Evolutionary conservation across 805 yeast species (phyloP), one percentile per base, ranked within the genome.

Genomic region (Candida anglica): DNA sequence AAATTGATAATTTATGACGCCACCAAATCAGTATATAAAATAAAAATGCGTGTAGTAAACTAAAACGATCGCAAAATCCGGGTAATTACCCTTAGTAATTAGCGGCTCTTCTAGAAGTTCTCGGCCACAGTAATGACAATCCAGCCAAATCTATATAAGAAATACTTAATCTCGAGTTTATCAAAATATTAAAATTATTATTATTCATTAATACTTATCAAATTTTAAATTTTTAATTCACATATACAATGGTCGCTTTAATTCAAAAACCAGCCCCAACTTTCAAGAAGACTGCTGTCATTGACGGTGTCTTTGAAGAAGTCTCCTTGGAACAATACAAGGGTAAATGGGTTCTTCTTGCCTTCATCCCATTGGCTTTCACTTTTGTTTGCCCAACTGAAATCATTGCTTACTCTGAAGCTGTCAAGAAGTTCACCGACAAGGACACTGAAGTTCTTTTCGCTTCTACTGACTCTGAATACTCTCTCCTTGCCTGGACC

Each of bases 301-400:
- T 93, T 52, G 89, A 91, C 73, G 98, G 98, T 69, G 73, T 78
- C 47, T 91, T 93, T 62, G 98, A 93, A 75, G 97, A 93, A 59
- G 76, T 93, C 53, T 75, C 95, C 42, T 81, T 93, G 53, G 98
- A 91, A 57, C 84, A 86, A 70, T 93, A 82, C 86, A 82, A 82
- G 74, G 98, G 98, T 60, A 86, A 93, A 72, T 93, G 97, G 95
- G 96, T 93, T 50, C 70, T 93, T 47, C 77, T 93, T 58, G 98
- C 94, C 44, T 93, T 93, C 75, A 83, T 93, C 65, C 99, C 98
- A 68, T 74, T 91, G 78, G 98, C 98, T 34, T 93, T 93, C 89
- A 93, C 99, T 42, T 93, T 93, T 53, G 98, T 93, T 46, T 93
- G 98, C 74, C 98, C 99, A 68, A 93, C 98, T 51, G 98, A 93